A percentile compares a stretch with the other conserved stretches of the same genome.
phyloP scores from a whole-genome alignment of 805 yeast genomes.

The Ogataea populi-albae region DNA sequence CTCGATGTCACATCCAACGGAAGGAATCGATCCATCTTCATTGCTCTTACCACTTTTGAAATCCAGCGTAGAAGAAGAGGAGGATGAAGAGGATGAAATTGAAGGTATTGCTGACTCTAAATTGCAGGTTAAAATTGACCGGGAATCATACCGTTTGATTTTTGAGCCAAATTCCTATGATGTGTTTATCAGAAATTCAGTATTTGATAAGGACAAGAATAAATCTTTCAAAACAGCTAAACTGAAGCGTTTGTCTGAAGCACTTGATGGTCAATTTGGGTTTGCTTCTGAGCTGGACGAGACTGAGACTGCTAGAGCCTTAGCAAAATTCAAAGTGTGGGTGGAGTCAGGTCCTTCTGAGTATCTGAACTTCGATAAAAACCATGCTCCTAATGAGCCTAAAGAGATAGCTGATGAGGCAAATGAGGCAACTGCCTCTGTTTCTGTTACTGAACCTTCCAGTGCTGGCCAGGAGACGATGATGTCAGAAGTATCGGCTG shows the following conservation, averaged over 20 bases:
- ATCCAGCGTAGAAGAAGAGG: slow-evolving; percentile 50
- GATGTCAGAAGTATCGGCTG: slow-evolving; percentile 11
- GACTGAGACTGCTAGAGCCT: slow-evolving; percentile 32
- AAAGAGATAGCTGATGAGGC: slow-evolving; percentile 9
- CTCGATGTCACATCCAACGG: slow-evolving; percentile 95
- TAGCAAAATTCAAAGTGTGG: slow-evolving; percentile 34
- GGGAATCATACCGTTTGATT: slow-evolving; percentile 73
- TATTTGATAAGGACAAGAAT: slow-evolving; percentile 36
- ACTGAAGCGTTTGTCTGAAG: slow-evolving; percentile 31
- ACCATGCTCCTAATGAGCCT: slow-evolving; percentile 18
- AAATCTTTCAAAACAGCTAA: slow-evolving; percentile 15
- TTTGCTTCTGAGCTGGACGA: slow-evolving; percentile 51
- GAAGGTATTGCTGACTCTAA: slow-evolving; percentile 68
- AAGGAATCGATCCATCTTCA: slow-evolving; percentile 80
- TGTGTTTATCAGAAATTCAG: slow-evolving; percentile 63
- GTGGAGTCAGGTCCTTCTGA: slow-evolving; percentile 40
- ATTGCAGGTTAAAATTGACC: slow-evolving; percentile 73
- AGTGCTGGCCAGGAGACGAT: slow-evolving; percentile 18
- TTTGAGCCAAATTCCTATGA: slow-evolving; percentile 81
- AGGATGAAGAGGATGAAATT: slow-evolving; percentile 38
- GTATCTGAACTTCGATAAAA: slow-evolving; percentile 20
- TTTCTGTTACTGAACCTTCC: slow-evolving; percentile 12
- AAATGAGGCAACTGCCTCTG: slow-evolving; percentile 17
- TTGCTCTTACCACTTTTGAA: slow-evolving; percentile 78
- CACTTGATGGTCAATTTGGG: slow-evolving; percentile 53